Evolutionary conservation across 805 yeast genomes (phyloP).

Genomic region (Komagataella phaffii): DNA sequence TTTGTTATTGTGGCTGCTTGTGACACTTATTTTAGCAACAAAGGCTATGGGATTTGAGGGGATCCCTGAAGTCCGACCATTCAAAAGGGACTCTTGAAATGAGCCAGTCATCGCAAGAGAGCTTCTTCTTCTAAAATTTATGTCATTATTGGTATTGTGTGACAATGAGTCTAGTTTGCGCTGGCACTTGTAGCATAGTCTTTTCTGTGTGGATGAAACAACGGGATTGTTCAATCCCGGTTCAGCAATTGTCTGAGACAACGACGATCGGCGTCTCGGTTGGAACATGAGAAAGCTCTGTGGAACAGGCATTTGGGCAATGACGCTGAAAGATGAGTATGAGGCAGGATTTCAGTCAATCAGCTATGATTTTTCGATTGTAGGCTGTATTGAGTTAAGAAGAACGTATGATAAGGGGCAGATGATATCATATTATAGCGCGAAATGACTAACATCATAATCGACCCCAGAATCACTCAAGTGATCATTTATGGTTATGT

Average conservation of each 20-base stretch:
- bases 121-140: neutral
- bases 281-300: slow-evolving; percentile 2
- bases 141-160: neutral
- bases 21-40: slow-evolving; percentile 13
- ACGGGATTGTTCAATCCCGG: neutral
- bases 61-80: slow-evolving; percentile 10
- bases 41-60: slow-evolving; percentile 12
- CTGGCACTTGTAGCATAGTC: neutral
- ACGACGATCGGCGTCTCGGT: slow-evolving; percentile 11
- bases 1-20: neutral
- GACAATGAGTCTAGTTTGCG: neutral
- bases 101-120: slow-evolving; percentile 3
- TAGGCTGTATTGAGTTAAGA: neutral
- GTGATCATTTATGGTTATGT: neutral
- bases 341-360: neutral
- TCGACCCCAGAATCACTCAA: neutral
- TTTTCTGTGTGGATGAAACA: neutral
- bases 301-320: neutral
- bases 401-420: neutral
- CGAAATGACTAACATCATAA: neutral
- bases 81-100: slow-evolving; percentile 11
- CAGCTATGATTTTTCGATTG: neutral
- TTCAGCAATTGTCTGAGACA: slow-evolving; percentile 6
- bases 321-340: too few relatives aligned
- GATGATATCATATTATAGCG: neutral